These are phyloP conservation scores for Odonthalia washingtoniensis DNA, from an alignment of 31 red algal species.

Conservation along the genomic window DNA sequence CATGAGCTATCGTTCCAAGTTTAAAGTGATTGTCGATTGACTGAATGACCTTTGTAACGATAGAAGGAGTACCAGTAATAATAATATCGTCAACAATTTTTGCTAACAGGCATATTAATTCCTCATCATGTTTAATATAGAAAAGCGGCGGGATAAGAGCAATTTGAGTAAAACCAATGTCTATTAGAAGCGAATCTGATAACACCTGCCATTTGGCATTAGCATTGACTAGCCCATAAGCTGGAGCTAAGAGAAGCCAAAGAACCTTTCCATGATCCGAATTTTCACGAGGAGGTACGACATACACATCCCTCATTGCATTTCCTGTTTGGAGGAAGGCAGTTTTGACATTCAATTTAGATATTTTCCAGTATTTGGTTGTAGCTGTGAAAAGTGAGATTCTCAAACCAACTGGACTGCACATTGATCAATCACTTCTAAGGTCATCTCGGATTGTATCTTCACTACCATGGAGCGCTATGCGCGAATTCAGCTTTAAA, in stretches of 20 bases:
- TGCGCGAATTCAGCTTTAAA: slow-evolving; percentile 20
- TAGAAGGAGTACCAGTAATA: background rate
- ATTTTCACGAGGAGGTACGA: slow-evolving; percentile 28
- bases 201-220: no score
- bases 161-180: no score
- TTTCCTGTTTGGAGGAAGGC: no score
- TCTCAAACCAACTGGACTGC: slow-evolving; percentile 6
- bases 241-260: slow-evolving; percentile 28
- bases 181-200: no score
- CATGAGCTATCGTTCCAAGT: slow-evolving; percentile 13
- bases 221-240: slow-evolving; percentile 47
- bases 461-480: slow-evolving; percentile 15
- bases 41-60: background rate
- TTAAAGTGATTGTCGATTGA: background rate
- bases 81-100: no score
- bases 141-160: slow-evolving; percentile 16
- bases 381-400: background rate
- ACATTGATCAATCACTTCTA: no score
- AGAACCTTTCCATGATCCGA: background rate
- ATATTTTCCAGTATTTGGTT: background rate
- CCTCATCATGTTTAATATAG: background rate
- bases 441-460: slow-evolving; percentile 2
- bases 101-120: background rate
- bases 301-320: no score
- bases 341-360: slow-evolving; percentile 34